Base-by-base conservation (phyloP, 768 basidiomycete species). In the Pholiota molesta region DNA sequence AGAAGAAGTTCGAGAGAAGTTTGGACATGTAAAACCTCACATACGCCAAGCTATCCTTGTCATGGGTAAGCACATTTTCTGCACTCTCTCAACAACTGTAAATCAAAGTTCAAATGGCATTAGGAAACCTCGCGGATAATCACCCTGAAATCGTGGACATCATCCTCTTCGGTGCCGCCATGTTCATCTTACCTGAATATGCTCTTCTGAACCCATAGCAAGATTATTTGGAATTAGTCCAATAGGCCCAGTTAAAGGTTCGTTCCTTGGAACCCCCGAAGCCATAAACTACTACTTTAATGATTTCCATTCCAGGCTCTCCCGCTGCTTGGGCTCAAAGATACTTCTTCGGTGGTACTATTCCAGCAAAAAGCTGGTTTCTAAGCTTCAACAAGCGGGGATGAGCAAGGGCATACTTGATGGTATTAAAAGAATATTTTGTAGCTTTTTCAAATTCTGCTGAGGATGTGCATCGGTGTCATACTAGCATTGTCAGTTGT, bases 171-270 rank as follows among this genome's bases (percentile, higher is more conserved):
- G 57, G 66, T 7, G 68, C 42, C 5, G 66, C 67, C 10, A 39
- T 69, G 10, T 10, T 74, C 37, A 55, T 78, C 57, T 60, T 78
- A 26, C 77, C 77, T 3, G 73, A 77, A 54, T 52, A 40, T 21
- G 69, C 62, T 66, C 11, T 81, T 16, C 60, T 76, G 29, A 72
- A 17, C 73, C 69, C 8, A 11, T 78, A 8, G 57, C 77, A 13
- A 54, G 69, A 2, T 7, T 78, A 2, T 75, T 80, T 57, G 79
- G 78, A n/a, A 77, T 79, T 57, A 73, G 74, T 0, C 72, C 72
- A 14, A 33, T n/a, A 16, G 77, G 76, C 5, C 73, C 74, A 5
- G 66, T 71, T 3, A 73, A 76, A 74, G 74, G 77, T 76, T 45
- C 9, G 26, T 31, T 33, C 9, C 19, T 16, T 9, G 28, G 45